A percentile compares a stretch with the other conserved stretches of the same genome.
These are phyloP conservation scores for Nicotiana benthamiana DNA, from an alignment of 257 asterid genomes.

Conservation along the genomic window DNA sequence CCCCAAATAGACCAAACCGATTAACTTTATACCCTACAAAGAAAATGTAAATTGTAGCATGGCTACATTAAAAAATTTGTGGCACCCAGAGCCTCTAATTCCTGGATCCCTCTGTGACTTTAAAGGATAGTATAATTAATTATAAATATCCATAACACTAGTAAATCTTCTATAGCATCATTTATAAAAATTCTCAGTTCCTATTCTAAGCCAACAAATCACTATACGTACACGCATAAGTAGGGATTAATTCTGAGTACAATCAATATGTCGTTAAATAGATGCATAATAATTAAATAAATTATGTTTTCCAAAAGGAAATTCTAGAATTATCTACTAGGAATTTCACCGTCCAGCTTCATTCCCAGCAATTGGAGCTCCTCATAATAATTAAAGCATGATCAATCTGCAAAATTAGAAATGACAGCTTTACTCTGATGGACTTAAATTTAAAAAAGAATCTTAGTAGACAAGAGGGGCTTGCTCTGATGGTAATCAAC, in stretches of 20 bases:
- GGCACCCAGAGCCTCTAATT: no score
- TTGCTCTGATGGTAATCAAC: no score
- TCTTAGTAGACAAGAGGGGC: no score
- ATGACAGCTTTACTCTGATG: neutral
- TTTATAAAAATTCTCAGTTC: neutral
- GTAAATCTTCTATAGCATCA: neutral
- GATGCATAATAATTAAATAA: neutral
- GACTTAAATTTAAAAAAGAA: no score
- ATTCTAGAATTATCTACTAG: neutral
- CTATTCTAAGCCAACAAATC: neutral
- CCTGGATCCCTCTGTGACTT: no score
- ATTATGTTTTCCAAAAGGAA: neutral
- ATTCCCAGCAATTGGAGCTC: neutral
- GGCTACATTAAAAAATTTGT: no score
- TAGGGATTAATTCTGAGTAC: neutral
- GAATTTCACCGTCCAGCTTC: neutral
- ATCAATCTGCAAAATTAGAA: neutral
- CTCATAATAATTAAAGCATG: neutral
- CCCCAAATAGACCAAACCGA: no score
- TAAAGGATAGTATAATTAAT: no score
- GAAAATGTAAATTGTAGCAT: no score
- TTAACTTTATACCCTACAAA: no score
- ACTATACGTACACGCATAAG: neutral
- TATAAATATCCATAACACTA: no score
- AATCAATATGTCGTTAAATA: neutral